Conservation (phyloP, 805 yeast genomes). For the Yamadazyma kitorensis region DNA sequence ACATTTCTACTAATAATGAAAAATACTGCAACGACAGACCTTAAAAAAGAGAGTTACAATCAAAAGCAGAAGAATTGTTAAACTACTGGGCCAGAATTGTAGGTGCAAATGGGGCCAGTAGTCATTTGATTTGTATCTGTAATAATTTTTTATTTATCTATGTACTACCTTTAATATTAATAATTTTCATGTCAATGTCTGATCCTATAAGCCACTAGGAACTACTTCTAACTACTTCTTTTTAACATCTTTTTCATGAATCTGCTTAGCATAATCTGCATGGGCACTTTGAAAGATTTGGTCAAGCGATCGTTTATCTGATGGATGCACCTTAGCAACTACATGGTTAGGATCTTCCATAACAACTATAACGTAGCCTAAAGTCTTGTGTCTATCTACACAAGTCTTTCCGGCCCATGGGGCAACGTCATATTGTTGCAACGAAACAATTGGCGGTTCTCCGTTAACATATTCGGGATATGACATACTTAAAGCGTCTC, state of each 20-base stretch:
- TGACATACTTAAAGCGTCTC: constrained; percentile 11
- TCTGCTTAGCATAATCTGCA: constrained; percentile 18
- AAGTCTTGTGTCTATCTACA: constrained; percentile 34
- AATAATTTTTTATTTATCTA: not conserved
- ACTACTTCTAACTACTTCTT: constrained; percentile 4
- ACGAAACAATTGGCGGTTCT: constrained; percentile 44
- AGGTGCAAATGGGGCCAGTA: too few species aligned
- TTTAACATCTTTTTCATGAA: constrained; percentile 9
- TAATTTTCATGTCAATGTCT: too few species aligned
- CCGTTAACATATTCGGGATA: constrained; percentile 46
- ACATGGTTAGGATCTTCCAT: constrained; percentile 42
- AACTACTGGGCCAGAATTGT: too few species aligned
- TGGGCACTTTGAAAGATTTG: constrained; percentile 48
- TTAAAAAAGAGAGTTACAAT: too few species aligned
- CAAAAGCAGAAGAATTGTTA: too few species aligned
- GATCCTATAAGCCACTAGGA: too few species aligned
- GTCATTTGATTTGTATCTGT: too few species aligned
- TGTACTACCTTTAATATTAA: too few species aligned
- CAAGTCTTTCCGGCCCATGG: constrained; percentile 52
- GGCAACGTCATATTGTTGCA: constrained; percentile 49
- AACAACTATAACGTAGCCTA: constrained; percentile 42
- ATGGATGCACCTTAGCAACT: constrained; percentile 41
- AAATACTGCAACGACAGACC: too few species aligned
- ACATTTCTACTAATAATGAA: constrained; percentile 70
- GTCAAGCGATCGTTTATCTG: constrained; percentile 39